These are phyloP conservation scores for Suillus bovinus DNA, from an alignment of 768 basidiomycete species.

Conservation along the genomic window DNA sequence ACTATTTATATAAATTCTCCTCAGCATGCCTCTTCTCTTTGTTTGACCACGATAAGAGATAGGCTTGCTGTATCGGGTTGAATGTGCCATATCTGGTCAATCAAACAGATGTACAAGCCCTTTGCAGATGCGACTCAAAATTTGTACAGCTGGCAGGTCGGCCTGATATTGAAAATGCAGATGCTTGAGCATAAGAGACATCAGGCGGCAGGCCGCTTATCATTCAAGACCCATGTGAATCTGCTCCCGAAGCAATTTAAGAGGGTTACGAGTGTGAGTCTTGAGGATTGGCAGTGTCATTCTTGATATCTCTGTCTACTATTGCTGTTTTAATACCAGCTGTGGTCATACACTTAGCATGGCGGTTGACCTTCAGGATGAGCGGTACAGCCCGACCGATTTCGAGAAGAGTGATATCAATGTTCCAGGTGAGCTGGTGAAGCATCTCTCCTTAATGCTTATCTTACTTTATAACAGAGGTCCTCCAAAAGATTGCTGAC, in stretches of 20 bases:
- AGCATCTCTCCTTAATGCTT: not conserved
- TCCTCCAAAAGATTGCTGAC: slow-evolving; percentile 12
- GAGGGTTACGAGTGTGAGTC: not conserved
- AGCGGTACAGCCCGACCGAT: slow-evolving; percentile 10
- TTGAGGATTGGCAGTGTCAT: not conserved
- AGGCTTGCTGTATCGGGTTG: not conserved
- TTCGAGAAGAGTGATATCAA: slow-evolving; percentile 18
- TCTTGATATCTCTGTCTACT: not conserved
- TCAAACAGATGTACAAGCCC: not conserved
- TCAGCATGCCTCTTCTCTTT: not conserved
- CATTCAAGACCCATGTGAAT: not conserved
- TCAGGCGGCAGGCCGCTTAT: slow-evolving; percentile 14
- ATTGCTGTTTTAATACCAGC: not conserved
- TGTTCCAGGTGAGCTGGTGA: slow-evolving; percentile 9
- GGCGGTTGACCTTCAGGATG: slow-evolving; percentile 9
- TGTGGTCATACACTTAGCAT: too few species aligned
- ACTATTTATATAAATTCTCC: slow-evolving; percentile 7
- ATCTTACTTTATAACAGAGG: slow-evolving; percentile 6
- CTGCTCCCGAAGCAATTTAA: slow-evolving; percentile 7
- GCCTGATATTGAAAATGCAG: not conserved
- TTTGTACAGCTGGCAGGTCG: not conserved
- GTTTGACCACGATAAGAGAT: not conserved
- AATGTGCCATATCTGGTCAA: not conserved
- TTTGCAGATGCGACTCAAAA: not conserved
- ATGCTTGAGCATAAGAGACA: not conserved